phyloP scores from a whole-genome alignment of 169 alveolate genomes.

The Neospora caninum region DNA sequence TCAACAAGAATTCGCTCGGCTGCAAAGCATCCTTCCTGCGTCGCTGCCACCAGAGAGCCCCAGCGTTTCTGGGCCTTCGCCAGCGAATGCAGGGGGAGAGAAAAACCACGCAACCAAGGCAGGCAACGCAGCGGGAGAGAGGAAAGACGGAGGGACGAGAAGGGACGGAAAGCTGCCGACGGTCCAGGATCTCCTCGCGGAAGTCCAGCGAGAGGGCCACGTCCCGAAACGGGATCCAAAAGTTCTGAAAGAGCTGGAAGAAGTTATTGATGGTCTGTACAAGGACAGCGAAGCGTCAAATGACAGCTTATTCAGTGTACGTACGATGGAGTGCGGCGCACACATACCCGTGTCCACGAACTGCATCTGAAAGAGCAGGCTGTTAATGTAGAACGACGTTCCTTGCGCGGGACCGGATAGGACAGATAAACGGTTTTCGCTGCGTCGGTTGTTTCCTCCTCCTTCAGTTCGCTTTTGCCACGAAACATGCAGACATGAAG shows the following conservation, averaged over 20 bases:
- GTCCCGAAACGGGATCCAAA: not conserved
- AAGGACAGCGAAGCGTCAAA: slow-evolving; percentile 2
- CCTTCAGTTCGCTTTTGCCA: too few relatives aligned
- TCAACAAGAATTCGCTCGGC: not conserved
- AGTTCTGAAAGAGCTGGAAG: not conserved
- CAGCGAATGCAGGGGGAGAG: not conserved
- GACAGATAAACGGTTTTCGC: too few relatives aligned
- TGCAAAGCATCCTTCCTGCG: not conserved
- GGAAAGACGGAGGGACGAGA: too few relatives aligned
- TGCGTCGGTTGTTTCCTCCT: too few relatives aligned
- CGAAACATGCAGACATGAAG: too few relatives aligned
- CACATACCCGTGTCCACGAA: not conserved
- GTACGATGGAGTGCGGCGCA: not conserved
- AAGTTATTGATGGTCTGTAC: not conserved
- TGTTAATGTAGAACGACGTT: too few relatives aligned
- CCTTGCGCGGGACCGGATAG: too few relatives aligned
- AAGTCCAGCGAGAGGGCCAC: not conserved
- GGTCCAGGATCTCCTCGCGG: not conserved
- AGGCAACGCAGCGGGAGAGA: too few relatives aligned
- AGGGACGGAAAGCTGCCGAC: not conserved
- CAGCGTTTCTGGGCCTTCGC: not conserved
- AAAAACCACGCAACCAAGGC: too few relatives aligned
- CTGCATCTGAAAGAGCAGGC: not conserved
- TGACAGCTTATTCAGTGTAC: not conserved
- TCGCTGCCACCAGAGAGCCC: not conserved